These are phyloP conservation scores for Colletotrichum agaves DNA, from an alignment of 2,329 filamentous ascomycete genomes.

Conservation along the genomic window DNA sequence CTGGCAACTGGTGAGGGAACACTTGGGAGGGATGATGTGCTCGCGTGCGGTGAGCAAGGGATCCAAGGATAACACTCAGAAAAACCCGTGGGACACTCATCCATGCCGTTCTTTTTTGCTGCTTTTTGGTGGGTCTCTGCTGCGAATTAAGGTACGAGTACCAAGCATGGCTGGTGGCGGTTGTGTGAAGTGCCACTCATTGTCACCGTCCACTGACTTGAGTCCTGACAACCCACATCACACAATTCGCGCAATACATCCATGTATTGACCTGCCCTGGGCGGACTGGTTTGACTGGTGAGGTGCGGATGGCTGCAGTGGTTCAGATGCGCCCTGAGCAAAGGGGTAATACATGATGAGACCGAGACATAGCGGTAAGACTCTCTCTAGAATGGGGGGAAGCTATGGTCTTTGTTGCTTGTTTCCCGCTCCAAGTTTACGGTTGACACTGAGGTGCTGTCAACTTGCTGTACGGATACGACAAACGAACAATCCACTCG, in stretches of 20 bases:
- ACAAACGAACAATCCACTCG: background rate
- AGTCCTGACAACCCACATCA: slow-evolving; percentile 25
- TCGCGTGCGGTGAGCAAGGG: slow-evolving; percentile 34
- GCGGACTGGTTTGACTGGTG: slow-evolving; percentile 20
- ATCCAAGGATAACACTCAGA: slow-evolving; percentile 28
- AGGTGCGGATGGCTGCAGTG: slow-evolving; percentile 29
- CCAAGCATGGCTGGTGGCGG: background rate
- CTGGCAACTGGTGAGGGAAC: background rate
- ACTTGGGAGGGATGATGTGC: slow-evolving; percentile 29
- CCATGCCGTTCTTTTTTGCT: slow-evolving; percentile 1
- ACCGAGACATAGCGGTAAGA: slow-evolving; percentile 36
- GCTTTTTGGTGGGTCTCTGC: background rate
- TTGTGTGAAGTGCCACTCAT: slow-evolving; percentile 6
- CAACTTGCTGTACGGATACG: background rate
- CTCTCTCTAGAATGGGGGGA: slow-evolving; percentile 11
- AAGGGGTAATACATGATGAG: slow-evolving; percentile 28
- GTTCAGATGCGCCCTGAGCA: slow-evolving; percentile 35
- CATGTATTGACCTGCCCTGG: slow-evolving; percentile 19
- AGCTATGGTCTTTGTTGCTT: slow-evolving; percentile 33
- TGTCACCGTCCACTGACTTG: slow-evolving; percentile 10
- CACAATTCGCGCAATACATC: background rate
- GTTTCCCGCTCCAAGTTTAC: background rate
- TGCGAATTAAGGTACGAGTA: too few species aligned
- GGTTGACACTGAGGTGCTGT: background rate
- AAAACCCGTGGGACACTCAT: slow-evolving; percentile 19